A percentile compares a stretch with the other conserved stretches of the same genome.
phyloP scores from a whole-genome alignment of 2,329 filamentous ascomycete species.

The Pseudogymnoascus sp. region DNA sequence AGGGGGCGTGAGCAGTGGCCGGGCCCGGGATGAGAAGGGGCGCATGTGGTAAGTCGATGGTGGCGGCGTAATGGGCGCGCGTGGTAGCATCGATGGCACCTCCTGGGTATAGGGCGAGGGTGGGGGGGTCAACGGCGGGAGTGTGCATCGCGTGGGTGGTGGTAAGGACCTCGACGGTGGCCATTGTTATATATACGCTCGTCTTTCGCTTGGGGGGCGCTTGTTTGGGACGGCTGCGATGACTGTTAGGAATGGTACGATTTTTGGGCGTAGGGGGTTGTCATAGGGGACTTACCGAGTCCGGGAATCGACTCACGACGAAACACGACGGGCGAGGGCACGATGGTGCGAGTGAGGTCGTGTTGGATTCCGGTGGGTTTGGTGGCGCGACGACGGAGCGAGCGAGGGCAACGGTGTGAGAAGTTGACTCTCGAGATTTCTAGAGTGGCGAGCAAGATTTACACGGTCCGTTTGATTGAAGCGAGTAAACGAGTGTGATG shows the following conservation, averaged over 20 bases:
- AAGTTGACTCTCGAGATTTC: not conserved
- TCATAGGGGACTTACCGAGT: not conserved
- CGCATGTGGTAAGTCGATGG: not conserved
- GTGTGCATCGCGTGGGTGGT: not conserved
- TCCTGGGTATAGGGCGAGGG: conserved; percentile 17
- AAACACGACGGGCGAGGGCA: not conserved
- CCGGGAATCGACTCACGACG: not conserved
- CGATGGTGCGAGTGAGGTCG: not conserved
- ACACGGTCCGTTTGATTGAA: not conserved
- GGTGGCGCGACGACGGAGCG: not conserved
- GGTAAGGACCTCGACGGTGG: not conserved
- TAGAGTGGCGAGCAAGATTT: not conserved
- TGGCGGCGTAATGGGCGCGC: not conserved
- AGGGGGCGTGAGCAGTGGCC: not conserved
- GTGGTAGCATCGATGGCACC: not conserved
- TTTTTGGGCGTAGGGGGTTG: conserved; percentile 13
- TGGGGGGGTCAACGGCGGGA: not conserved
- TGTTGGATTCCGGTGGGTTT: not conserved
- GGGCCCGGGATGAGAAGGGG: not conserved
- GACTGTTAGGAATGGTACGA: conserved; percentile 7
- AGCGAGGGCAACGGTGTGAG: not conserved
- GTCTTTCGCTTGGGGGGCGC: not conserved
- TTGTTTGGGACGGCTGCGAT: not conserved
- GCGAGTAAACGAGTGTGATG: not conserved
- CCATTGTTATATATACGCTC: not conserved